Conservation (phyloP, 2,329 filamentous ascomycete genomes). For the Lasiodiplodia sp. region DNA sequence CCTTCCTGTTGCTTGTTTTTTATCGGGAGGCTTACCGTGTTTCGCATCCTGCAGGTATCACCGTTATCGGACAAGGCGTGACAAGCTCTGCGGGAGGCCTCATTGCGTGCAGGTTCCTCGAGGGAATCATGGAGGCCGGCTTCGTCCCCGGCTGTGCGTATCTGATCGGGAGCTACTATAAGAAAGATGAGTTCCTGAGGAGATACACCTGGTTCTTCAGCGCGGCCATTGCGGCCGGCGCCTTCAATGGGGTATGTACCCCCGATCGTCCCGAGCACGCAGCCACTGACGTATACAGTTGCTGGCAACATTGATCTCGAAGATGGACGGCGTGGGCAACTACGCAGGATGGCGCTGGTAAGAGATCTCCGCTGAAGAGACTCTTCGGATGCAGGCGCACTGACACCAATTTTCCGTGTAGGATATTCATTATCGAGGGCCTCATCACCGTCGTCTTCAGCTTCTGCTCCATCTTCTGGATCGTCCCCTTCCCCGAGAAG, state of each 20-base stretch:
- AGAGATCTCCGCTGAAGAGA: conserved; percentile 36
- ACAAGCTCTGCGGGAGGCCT: conserved; percentile 40
- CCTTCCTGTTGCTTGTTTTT: background rate
- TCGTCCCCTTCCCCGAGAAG: conserved; percentile 32
- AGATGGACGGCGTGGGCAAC: conserved; percentile 65
- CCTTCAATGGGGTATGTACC: conserved; percentile 59
- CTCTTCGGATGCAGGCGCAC: conserved; percentile 38
- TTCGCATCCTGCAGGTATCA: conserved; percentile 38
- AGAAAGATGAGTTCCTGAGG: conserved; percentile 60
- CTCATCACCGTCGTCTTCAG: conserved; percentile 46
- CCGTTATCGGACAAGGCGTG: conserved; percentile 38
- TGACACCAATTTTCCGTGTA: conserved; percentile 33
- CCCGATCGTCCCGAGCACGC: background rate
- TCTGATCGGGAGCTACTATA: conserved; percentile 51
- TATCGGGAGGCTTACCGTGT: background rate
- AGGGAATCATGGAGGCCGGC: conserved; percentile 45
- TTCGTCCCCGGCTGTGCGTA: conserved; percentile 48
- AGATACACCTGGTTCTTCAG: conserved; percentile 67
- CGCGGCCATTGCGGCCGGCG: conserved; percentile 64
- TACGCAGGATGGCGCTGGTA: conserved; percentile 50
- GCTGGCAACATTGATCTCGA: conserved; percentile 64
- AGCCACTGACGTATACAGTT: conserved; percentile 40
- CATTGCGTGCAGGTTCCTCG: conserved; percentile 41
- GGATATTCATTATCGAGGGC: conserved; percentile 43
- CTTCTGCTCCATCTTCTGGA: conserved; percentile 56